phyloP scores from a whole-genome alignment of 129 eudicot genomes.

The Arctium minus region DNA sequence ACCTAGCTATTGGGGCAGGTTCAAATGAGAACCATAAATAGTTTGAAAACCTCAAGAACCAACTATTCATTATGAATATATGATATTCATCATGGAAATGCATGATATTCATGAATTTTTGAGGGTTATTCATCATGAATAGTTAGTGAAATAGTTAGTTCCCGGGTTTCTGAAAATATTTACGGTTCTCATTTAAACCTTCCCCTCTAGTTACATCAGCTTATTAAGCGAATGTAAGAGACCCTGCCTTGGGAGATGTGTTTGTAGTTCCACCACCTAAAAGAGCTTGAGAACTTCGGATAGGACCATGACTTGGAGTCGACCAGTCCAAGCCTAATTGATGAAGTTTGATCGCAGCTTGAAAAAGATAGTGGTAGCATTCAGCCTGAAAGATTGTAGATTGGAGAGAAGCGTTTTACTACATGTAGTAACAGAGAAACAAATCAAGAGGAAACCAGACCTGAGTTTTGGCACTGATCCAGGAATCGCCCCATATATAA shows the following conservation, averaged over 20 bases:
- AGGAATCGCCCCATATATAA: slow-evolving; percentile 94
- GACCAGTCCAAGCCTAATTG: slow-evolving; percentile 94
- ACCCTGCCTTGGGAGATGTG: slow-evolving; percentile 44
- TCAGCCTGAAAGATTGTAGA: slow-evolving; percentile 62
- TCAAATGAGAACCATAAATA: neutral
- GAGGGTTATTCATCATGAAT: neutral
- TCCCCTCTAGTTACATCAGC: slow-evolving; percentile 17
- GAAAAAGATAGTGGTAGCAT: slow-evolving; percentile 95
- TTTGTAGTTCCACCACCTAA: slow-evolving; percentile 22
- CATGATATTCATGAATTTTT: neutral
- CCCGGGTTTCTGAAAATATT: neutral
- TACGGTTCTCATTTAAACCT: neutral
- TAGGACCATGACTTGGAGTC: slow-evolving; percentile 88
- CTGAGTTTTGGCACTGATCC: slow-evolving; percentile 99
- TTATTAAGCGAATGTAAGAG: slow-evolving; percentile 14
- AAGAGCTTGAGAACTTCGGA: slow-evolving; percentile 34
- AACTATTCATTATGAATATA: neutral
- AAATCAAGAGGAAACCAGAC: slow-evolving; percentile 24
- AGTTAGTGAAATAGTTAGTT: neutral
- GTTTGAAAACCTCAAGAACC: neutral
- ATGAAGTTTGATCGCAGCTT: slow-evolving; percentile 95
- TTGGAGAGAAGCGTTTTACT: slow-evolving; percentile 10
- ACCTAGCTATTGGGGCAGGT: neutral
- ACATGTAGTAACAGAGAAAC: neutral
- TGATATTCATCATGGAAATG: neutral